Base-by-base conservation (phyloP, 306 rosid species). In the Vigna angularis region DNA sequence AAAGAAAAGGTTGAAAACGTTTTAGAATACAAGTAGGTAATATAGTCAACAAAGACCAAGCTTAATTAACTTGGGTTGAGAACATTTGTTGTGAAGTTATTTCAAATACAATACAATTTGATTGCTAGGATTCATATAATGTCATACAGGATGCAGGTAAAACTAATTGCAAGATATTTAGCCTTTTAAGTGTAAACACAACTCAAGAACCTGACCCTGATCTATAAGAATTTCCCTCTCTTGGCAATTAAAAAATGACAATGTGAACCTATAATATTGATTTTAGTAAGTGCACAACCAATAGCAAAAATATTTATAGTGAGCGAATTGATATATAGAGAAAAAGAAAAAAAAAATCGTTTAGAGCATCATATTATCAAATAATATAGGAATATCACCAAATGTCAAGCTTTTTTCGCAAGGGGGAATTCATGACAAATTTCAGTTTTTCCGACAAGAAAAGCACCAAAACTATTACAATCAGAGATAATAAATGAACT, bases 61-160 rank as follows among this genome's bases (percentile, higher is more conserved):
- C 40, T 66, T 55, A 57, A 66, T 42, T 48, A 49, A 58, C 9
- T 16, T 30, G 26, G 28, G 48, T 16, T 48, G 34, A 11, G 47
- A 66, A 36, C 32, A 71, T 56, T 62, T 56, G 34, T 44, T 45
- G 64, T 52, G 1, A 9, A 24, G 61, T 28, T 62, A 18, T 72
- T 50, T 26, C 12, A 1, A 45, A 73, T n/a, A 38, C 32, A 28
- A 26, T 55, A 56, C 26, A 74, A 13, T 72, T 38, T 36, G 49
- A 67, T 66, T 34, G 65, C 66, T 38, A 38, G 32, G 24, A 68
- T 38, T 55, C 75, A 66, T 61, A 48, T 48, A 36, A 34, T 74
- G 76, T 28, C 55, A 28, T 14, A 57, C 17, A 58, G 58, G 62
- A 56, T 34, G 75, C 72, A 48, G 5, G 57, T 38, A 26, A 70